Percentiles rank a stretch among this genome's conserved stretches.
phyloP scores from a whole-genome alignment of 208 protist genomes.

The Trichomonas vaginalis region DNA sequence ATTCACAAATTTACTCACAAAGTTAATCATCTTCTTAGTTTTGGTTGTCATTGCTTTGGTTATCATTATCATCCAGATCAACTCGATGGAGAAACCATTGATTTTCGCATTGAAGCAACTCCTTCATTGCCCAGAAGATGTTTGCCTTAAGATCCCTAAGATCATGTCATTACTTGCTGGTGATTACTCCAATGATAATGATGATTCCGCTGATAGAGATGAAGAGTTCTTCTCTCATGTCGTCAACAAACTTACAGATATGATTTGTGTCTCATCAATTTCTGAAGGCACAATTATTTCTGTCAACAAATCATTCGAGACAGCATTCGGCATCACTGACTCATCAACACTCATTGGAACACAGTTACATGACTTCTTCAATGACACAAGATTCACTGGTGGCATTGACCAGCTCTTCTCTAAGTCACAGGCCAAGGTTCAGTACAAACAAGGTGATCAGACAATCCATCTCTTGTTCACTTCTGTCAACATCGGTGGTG shows the following conservation, averaged over 20 bases:
- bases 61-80: not conserved
- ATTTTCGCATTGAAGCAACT: not conserved
- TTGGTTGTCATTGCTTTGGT: not conserved
- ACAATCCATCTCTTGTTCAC: not conserved
- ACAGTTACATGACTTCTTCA: not conserved
- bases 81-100: not conserved
- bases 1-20: not conserved
- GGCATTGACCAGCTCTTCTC: not conserved
- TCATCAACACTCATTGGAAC: not conserved
- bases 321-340: not conserved
- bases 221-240: not conserved
- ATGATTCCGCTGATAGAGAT: not conserved
- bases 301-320: not conserved
- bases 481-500: not conserved
- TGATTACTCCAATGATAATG: not conserved
- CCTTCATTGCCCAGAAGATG: not conserved
- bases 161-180: not conserved
- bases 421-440: not conserved
- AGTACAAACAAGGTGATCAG: not conserved
- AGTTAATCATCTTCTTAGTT: not conserved
- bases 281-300: not conserved
- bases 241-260: not conserved
- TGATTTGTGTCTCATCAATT: not conserved
- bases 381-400: not conserved
- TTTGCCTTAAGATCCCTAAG: not conserved